Evolutionary conservation across 2,329 filamentous ascomycete species (phyloP), one percentile per base, ranked within the genome.

Genomic region (Aspergillus glaucus): DNA sequence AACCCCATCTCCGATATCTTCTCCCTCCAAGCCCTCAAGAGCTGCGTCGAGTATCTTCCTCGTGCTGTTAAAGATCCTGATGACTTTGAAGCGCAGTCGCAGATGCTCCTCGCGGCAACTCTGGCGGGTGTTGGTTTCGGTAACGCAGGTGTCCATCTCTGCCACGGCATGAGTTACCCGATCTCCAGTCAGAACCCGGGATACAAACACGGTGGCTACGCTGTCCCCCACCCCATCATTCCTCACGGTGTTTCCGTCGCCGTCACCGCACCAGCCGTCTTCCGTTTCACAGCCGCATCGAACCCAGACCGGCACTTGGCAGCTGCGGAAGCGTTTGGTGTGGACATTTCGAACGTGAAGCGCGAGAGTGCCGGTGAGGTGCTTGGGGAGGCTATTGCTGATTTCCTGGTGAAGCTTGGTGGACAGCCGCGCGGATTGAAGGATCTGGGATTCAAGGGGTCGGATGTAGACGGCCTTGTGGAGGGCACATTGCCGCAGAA

Each of bases 1-100:
- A 98, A 98, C 66, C 93, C 93, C 2, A 98, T 98, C 60, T 94
- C 88, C 40, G 93, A 98, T 66, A 92, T 98, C 57, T 98, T 98
- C 75, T 94, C 88, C 3, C 78, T 98, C 17, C 85, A 88, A 59
- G 91, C 93, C 0, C 79, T 98, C 5, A 79, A 81, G 26, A 81
- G 81, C 59, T 95, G 91, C 0, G 83, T 96, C 55, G 91, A 95
- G 71, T 98, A 96, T 63, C 83, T 98, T 0, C 93, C 92, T 0
- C 82, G 92, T 48, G 86, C 90, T 0, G 87, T 95, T 3, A 84
- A 79, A 50, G 87, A 97, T 61, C 90, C 92, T 0, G 90, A 95
- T 30, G 93, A 98, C 67, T 78, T 81, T 52, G 93, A 97, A 68
- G 94, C 94, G 0, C 93, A 98, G 70, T 87, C 82, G 28, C 84